Percentiles rank a stretch among this genome's conserved stretches.
Evolutionary conservation across 2,329 filamentous ascomycete genomes (phyloP).

Genomic region (Pseudopithomyces chartarum): DNA sequence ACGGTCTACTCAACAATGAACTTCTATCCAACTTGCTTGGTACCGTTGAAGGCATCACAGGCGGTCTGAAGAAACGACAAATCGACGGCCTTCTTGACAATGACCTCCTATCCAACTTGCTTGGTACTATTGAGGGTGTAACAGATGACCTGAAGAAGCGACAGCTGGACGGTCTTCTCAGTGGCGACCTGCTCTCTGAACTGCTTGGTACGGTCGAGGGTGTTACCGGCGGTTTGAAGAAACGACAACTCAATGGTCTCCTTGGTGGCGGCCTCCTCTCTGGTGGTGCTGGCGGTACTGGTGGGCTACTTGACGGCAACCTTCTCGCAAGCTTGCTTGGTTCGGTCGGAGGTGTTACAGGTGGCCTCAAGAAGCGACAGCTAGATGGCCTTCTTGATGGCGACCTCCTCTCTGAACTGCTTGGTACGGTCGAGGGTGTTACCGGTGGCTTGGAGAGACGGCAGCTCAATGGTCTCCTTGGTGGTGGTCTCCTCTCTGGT

Average conservation of each 20-base stretch:
- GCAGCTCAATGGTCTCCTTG: constrained; percentile 39
- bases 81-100: constrained; percentile 19
- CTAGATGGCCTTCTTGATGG: background rate
- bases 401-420: background rate
- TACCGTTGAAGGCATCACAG: background rate
- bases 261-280: constrained; percentile 35
- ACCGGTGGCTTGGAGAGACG: background rate
- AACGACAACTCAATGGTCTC: constrained; percentile 39
- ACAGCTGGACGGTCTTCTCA: background rate
- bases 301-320: constrained; percentile 22
- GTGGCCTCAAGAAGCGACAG: background rate
- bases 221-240: background rate
- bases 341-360: background rate
- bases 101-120: constrained; percentile 23
- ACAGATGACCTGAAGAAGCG: background rate
- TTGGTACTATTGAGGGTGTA: too few species aligned
- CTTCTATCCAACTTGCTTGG: background rate
- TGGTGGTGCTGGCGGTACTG: constrained; percentile 19
- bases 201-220: background rate
- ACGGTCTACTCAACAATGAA: background rate
- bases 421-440: background rate
- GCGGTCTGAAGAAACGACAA: too few species aligned
- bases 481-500: constrained; percentile 38
- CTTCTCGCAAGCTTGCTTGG: constrained; percentile 20
- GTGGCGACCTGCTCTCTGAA: background rate